Evolutionary conservation across 176 grass and related monocot genomes (phyloP), one percentile per base, ranked within the genome.

Genomic region (Aegilops longissima): DNA sequence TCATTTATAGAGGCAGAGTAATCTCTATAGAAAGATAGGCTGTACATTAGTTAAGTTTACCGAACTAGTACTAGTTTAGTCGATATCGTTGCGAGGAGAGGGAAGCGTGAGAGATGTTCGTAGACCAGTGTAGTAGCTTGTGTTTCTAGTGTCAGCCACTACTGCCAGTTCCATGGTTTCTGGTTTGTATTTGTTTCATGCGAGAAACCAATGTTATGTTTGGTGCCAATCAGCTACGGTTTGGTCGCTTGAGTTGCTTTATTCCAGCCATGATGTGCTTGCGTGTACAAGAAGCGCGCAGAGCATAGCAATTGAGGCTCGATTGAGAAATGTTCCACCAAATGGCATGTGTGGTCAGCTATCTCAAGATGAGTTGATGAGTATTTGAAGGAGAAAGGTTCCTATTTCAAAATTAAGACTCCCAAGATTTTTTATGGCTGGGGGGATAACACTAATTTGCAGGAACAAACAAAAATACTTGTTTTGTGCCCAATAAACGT

Each of bases 41-140:
- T 56, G 76, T 36, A 63, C 25, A 79, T 76, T 86, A 63, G 23
- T 77, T 88, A 78, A 61, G 6, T 44, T 56, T 80, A 9, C 20
- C 36, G 24, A 52, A 40, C 6, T 76, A 80, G 61, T 54, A 18
- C 51, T 54, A 54, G 51, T 38, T 70, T 69, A 61, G 14, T 56
- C 30, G 40, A 33, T 72, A 10, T 29, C 6, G n/a, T 14, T 17
- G 52, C 23, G 33, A 52, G 38, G 36, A 56, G 14, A 66, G 56
- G 77, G 39, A 34, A 40, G 31, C 17, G 38, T 11, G 23, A 77
- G 18, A 59, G 35, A 51, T 45, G 27, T 27, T 33, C 36, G 27
- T n/a, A 33, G 69, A 29, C 9, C 35, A 14, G 1, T 79, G 11
- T 82, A 83, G 67, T 85, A 9, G 13, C 21, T 61, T 83, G 27